Evolutionary conservation across 495 filamentous ascomycete species (phyloP).

Genomic region (Durotheca rogersii): DNA sequence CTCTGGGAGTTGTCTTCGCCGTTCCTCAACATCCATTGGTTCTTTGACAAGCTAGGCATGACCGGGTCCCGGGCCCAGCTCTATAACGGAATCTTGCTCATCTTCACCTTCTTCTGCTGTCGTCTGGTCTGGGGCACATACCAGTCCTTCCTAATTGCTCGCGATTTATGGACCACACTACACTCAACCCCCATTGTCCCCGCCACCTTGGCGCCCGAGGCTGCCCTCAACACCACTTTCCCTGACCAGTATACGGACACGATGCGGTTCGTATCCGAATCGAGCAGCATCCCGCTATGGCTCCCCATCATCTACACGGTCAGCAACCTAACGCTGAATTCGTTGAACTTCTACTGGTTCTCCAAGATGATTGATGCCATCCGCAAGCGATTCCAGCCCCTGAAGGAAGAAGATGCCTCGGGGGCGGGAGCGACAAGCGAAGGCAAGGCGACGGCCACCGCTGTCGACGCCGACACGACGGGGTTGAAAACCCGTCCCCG

Average conservation of each 20-base stretch:
- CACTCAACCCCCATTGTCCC: conserved; percentile 38
- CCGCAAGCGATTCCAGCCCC: conserved; percentile 80
- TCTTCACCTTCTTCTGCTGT: conserved; percentile 73
- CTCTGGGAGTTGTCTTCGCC: conserved; percentile 96
- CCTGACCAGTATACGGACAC: conserved; percentile 41
- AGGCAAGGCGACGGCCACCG: too few species aligned
- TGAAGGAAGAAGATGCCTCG: too few species aligned
- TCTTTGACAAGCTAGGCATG: conserved; percentile 95
- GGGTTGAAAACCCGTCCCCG: conserved; percentile 27
- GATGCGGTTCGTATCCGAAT: conserved; percentile 48
- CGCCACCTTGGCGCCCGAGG: conserved; percentile 32
- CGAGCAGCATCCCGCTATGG: conserved; percentile 71
- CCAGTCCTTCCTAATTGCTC: conserved; percentile 72
- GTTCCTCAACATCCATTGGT: conserved; percentile 98
- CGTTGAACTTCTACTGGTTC: conserved; percentile 95
- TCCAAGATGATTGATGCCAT: conserved; percentile 94
- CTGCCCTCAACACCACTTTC: conserved; percentile 33
- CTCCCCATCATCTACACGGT: conserved; percentile 72
- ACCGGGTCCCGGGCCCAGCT: conserved; percentile 66
- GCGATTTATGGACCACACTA: conserved; percentile 73
- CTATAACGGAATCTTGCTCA: conserved; percentile 35
- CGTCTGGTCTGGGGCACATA: conserved; percentile 91
- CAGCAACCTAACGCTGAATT: conserved; percentile 78
- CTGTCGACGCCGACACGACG: conserved; percentile 1
- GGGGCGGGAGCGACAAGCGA: too few species aligned